phyloP scores from a whole-genome alignment of 768 basidiomycete genomes.

The Lanmaoa pseudosensibilis region DNA sequence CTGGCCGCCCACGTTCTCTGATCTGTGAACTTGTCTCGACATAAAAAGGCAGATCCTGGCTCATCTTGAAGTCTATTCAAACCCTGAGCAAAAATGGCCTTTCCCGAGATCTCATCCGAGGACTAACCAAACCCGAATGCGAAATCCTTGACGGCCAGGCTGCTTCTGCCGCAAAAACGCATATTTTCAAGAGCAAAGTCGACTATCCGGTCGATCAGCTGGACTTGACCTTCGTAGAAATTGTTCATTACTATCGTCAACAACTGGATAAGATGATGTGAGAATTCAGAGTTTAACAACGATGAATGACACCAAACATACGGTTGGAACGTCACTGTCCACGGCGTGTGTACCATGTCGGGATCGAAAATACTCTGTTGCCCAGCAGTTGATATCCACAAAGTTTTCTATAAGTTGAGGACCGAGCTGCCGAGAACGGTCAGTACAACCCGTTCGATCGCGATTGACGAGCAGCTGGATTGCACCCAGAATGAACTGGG shows the following conservation, averaged over 20 bases:
- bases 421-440: slow-evolving; percentile 23
- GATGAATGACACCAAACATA: slow-evolving; percentile 7
- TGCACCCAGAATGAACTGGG: slow-evolving; percentile 26
- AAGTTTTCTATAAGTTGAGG: slow-evolving; percentile 35
- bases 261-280: slow-evolving; percentile 14
- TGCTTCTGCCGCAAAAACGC: slow-evolving; percentile 16
- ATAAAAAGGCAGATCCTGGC: slow-evolving; percentile 31
- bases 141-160: slow-evolving; percentile 26
- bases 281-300: not conserved
- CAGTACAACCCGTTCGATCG: slow-evolving; percentile 8
- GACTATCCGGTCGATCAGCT: slow-evolving; percentile 29
- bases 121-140: slow-evolving; percentile 32
- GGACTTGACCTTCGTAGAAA: slow-evolving; percentile 32
- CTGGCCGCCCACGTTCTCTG: slow-evolving; percentile 24
- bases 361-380: slow-evolving; percentile 28
- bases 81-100: not conserved
- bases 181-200: slow-evolving; percentile 27
- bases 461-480: slow-evolving; percentile 33
- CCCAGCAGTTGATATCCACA: slow-evolving; percentile 28
- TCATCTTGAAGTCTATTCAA: slow-evolving; percentile 30
- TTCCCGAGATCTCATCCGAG: not conserved
- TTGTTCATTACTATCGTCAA: slow-evolving; percentile 31
- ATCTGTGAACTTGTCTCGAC: slow-evolving; percentile 27
- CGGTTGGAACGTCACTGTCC: slow-evolving; percentile 21
- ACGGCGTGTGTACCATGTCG: slow-evolving; percentile 13